phyloP scores from a whole-genome alignment of 345 rosid species.

The Pistacia integerrima region DNA sequence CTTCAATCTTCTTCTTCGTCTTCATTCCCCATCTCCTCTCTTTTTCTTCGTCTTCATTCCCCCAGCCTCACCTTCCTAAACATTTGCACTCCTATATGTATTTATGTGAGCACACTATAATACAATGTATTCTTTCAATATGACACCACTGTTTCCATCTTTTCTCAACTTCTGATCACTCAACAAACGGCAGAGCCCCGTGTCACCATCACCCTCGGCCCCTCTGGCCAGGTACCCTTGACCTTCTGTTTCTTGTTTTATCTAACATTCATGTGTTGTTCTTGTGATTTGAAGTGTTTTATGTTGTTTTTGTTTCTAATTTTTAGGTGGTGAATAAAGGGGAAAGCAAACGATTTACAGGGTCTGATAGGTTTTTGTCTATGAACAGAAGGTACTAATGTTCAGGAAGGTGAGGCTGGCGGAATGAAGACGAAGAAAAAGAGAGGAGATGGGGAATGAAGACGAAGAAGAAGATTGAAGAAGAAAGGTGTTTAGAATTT shows the following conservation, averaged over 20 bases:
- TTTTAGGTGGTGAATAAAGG: slow-evolving; percentile 41
- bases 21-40: too few species aligned
- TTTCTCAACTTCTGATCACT: not conserved
- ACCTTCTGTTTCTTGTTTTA: not conserved
- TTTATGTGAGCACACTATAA: too few species aligned
- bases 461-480: too few species aligned
- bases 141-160: not conserved
- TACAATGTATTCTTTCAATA: not conserved
- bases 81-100: too few species aligned
- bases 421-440: too few species aligned
- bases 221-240: slow-evolving; percentile 41
- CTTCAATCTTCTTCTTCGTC: too few species aligned
- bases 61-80: too few species aligned
- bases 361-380: slow-evolving; percentile 14
- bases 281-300: too few species aligned
- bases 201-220: slow-evolving; percentile 45
- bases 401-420: too few species aligned
- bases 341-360: slow-evolving; percentile 35
- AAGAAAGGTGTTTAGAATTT: too few species aligned
- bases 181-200: slow-evolving; percentile 29
- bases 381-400: slow-evolving; percentile 42
- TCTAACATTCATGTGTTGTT: not conserved
- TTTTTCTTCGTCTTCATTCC: too few species aligned
- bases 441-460: too few species aligned
- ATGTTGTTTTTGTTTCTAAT: not conserved